Evolutionary conservation across 148 eudicot species (phyloP).

Genomic region (Cornus florida): DNA sequence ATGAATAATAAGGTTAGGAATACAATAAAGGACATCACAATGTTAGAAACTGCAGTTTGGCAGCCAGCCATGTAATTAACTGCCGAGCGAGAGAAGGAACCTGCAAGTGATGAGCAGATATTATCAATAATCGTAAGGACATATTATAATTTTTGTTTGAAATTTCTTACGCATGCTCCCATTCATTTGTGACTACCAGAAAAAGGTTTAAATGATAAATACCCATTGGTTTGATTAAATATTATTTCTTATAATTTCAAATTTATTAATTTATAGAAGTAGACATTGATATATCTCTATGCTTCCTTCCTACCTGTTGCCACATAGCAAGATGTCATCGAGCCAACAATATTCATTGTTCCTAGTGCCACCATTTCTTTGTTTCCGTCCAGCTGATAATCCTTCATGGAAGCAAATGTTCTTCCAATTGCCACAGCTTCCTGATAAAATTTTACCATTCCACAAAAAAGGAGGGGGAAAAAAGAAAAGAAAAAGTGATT

Average conservation of each 20-base stretch:
- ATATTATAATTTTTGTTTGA: too few relatives aligned
- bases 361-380: constrained; percentile 81
- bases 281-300: not conserved
- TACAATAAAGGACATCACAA: constrained; percentile 71
- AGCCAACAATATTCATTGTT: constrained; percentile 65
- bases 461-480: not conserved
- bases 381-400: constrained; percentile 69
- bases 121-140: too few relatives aligned
- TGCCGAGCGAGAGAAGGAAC: constrained; percentile 93
- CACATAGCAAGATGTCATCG: constrained; percentile 77
- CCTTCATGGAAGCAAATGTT: constrained; percentile 75
- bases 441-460: constrained; percentile 20
- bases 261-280: not conserved
- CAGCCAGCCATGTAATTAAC: constrained; percentile 95
- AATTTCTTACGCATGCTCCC: too few relatives aligned
- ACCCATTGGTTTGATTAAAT: too few relatives aligned
- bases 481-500: not conserved
- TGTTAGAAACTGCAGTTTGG: constrained; percentile 77
- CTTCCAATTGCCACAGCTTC: constrained; percentile 81
- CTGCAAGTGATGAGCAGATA: constrained; percentile 36
- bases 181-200: not conserved
- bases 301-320: constrained; percentile 49
- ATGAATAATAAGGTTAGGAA: constrained; percentile 61
- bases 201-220: too few relatives aligned
- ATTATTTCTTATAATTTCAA: too few relatives aligned